Evolutionary conservation across 768 basidiomycete species (phyloP).

Genomic region (Phaeolepiota aurea): DNA sequence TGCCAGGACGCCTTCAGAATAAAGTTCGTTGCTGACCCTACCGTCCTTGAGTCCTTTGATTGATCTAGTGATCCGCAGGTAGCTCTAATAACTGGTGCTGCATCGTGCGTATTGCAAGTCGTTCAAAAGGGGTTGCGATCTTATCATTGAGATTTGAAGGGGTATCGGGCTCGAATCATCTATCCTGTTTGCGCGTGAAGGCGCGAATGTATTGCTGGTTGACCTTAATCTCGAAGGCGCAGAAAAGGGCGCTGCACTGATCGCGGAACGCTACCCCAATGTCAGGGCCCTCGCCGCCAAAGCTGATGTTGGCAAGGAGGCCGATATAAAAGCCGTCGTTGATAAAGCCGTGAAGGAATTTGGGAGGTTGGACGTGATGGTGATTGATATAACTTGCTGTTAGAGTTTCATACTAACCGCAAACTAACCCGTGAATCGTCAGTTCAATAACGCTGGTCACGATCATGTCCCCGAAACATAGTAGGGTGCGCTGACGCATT

Average conservation of each 20-base stretch:
- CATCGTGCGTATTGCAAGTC: conserved; percentile 52
- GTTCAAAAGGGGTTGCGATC: conserved; percentile 10
- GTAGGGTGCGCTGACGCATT: too few species aligned
- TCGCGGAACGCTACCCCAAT: conserved; percentile 60
- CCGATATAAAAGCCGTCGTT: conserved; percentile 76
- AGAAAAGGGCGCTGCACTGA: conserved; percentile 54
- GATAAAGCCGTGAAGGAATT: conserved; percentile 74
- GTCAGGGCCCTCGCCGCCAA: conserved; percentile 61
- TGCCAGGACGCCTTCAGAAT: conserved; percentile 63
- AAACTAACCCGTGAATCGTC: too few species aligned
- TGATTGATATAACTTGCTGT: too few species aligned
- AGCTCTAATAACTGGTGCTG: conserved; percentile 82
- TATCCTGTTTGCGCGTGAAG: conserved; percentile 92
- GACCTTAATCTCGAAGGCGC: conserved; percentile 81
- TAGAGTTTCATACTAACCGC: background rate
- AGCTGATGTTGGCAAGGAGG: conserved; percentile 87
- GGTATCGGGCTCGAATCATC: conserved; percentile 96
- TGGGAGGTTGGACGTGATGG: conserved; percentile 95
- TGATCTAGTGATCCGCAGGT: too few species aligned
- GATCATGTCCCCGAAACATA: conserved; percentile 4
- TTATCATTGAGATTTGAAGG: conserved; percentile 42
- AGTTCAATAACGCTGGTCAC: conserved; percentile 92
- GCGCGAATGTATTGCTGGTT: conserved; percentile 81
- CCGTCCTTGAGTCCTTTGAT: too few species aligned
- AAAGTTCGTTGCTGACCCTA: conserved; percentile 40